phyloP scores from a whole-genome alignment of 2,329 filamentous ascomycete species.

The Emmonsia crescens region DNA sequence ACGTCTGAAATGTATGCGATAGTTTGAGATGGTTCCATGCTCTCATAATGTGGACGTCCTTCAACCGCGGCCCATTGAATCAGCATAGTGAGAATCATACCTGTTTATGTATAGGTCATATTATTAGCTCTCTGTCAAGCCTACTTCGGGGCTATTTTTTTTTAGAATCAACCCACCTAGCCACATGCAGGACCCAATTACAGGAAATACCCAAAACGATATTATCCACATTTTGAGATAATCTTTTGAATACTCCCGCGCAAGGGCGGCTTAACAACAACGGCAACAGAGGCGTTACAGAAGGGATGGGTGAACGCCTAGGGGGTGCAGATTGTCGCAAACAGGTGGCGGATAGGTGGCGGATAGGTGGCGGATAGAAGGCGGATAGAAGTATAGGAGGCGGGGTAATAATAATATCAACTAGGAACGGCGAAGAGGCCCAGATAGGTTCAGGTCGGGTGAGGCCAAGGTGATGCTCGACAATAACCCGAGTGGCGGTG shows the following conservation, averaged over 20 bases:
- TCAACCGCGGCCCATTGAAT: conserved; percentile 41
- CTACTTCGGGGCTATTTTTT: no score
- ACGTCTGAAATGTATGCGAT: conserved; percentile 48
- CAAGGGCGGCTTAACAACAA: not conserved
- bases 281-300: not conserved
- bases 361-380: no score
- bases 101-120: conserved; percentile 19
- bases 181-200: conserved; percentile 49
- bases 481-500: no score
- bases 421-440: not conserved
- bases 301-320: not conserved
- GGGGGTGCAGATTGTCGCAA: not conserved
- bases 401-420: not conserved
- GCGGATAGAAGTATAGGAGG: not conserved
- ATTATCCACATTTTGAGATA: conserved; percentile 32
- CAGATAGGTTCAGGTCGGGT: not conserved
- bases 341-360: not conserved
- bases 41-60: conserved; percentile 42
- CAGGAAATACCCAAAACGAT: conserved; percentile 45
- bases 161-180: conserved; percentile 28
- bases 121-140: not conserved
- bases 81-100: conserved; percentile 51
- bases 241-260: not conserved
- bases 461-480: no score
- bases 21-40: conserved; percentile 41